Base-by-base conservation (phyloP, 208 protist species). In the Leishmania aethiopica region DNA sequence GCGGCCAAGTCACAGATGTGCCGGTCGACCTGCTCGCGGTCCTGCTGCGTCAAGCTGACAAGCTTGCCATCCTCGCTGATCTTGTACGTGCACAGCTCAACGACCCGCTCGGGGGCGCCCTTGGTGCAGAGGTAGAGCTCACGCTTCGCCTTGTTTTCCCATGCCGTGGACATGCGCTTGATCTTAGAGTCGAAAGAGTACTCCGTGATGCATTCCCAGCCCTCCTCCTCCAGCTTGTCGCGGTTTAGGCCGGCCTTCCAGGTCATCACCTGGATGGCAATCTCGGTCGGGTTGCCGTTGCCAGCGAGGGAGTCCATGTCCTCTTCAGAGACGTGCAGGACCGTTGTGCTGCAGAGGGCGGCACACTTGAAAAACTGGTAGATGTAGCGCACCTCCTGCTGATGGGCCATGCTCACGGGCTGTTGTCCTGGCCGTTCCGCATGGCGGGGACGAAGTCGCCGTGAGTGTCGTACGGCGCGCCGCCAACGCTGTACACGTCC, bases 241-340 rank as follows among this genome's bases (percentile, higher is more conserved):
- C 93, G 90, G 81, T 92, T 85, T 15, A 91, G 75, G 28, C 92
- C 88, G 1, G 92, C 91, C 86, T 97, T 97, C 93, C 93, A 96
- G 59, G 93, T 93, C 93, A 97, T 96, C 51, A 95, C 94, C 86
- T 97, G 94, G 82, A 97, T 95, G 37, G 94, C 94, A 45, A 97
- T 89, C 84, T 97, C 93, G 32, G 94, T 97, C 49, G 94, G 94
- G 85, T 97, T 97, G 45, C 94, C 94, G 79, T 86, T 95, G 76
- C 94, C 94, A 3, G 69, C 75, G 45, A 97, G 85, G 51, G 75
- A 60, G 84, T 96, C 92, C 47, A 86, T 86, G 84, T 96, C 93
- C 10, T 94, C 82, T 35, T 88, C 86, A 77, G 91, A 90, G 62
- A 89, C 32, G 66, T 90, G 90, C 51, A 96, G 78, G 19, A 90